Conservation (phyloP, 148 eudicot species). For the Oxyria digyna region DNA sequence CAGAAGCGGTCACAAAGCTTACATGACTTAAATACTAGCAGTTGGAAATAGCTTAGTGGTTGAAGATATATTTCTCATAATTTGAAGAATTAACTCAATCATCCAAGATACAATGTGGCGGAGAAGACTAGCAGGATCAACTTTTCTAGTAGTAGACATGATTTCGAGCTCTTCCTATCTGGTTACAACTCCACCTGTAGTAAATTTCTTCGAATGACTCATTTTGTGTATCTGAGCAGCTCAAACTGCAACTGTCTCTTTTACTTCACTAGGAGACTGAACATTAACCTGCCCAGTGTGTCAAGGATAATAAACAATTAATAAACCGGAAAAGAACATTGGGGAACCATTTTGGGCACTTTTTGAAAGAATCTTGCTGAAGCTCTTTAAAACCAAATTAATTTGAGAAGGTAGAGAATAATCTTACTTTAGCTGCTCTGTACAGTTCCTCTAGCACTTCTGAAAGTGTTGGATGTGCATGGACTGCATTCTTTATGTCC, state of each 20-base stretch:
- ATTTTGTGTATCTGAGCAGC: background rate
- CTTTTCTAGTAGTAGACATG: background rate
- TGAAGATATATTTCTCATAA: background rate
- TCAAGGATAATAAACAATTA: background rate
- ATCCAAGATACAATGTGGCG: background rate
- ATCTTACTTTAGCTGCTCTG: conserved; percentile 81
- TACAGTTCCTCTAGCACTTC: conserved; percentile 97
- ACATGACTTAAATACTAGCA: background rate
- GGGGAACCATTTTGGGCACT: background rate
- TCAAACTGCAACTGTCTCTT: conserved; percentile 2
- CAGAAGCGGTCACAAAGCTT: background rate
- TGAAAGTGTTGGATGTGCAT: conserved; percentile 98
- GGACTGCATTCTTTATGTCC: conserved; percentile 92
- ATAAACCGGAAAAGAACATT: background rate
- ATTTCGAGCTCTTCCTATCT: background rate
- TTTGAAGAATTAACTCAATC: background rate
- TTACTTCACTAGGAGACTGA: background rate
- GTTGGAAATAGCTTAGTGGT: background rate
- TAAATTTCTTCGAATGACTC: background rate
- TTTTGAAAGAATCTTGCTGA: background rate
- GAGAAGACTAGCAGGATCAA: background rate
- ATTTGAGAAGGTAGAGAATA: background rate
- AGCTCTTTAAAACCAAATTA: background rate
- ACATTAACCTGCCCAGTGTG: background rate
- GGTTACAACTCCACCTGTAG: background rate